phyloP scores from a whole-genome alignment of 2,329 filamentous ascomycete species.

The Curvularia sp. region DNA sequence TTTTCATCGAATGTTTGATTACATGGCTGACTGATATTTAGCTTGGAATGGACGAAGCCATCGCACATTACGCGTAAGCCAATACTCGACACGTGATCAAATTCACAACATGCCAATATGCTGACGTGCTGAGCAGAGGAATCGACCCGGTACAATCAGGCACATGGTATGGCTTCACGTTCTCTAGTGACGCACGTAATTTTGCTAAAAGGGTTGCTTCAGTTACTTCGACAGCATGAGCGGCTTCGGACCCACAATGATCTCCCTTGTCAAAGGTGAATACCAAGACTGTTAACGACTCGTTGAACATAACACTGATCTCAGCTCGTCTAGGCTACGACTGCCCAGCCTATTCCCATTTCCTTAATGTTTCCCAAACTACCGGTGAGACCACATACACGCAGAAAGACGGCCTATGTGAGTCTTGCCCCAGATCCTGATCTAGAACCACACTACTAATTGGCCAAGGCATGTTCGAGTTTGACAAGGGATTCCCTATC shows the following conservation, averaged over 20 bases:
- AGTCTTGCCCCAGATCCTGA: not conserved
- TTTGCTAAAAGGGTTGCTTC: not conserved
- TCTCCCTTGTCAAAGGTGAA: not conserved
- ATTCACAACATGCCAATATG: not conserved
- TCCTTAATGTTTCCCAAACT: conserved; percentile 2
- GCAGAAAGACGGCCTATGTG: not conserved
- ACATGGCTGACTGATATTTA: not conserved
- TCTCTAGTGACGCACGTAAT: not conserved
- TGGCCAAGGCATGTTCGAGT: not conserved
- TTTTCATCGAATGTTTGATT: not conserved
- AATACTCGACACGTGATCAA: not conserved
- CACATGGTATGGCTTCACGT: not conserved
- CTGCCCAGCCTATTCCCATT: conserved; percentile 2
- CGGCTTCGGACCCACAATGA: conserved; percentile 2
- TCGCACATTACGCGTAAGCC: conserved; percentile 3
- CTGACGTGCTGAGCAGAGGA: not conserved
- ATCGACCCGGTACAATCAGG: conserved; percentile 4
- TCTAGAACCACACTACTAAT: not conserved
- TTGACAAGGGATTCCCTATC: conserved; percentile 3
- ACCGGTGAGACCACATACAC: conserved; percentile 1
- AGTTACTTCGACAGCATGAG: conserved; percentile 2
- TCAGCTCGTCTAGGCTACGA: not conserved
- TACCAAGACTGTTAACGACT: not conserved
- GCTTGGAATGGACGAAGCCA: conserved; percentile 4
- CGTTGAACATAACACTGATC: not conserved